Percentiles rank a stretch among this genome's conserved stretches.
Evolutionary conservation across 2,329 filamentous ascomycete genomes (phyloP).

Genomic region (Colletotrichum brevisporum): DNA sequence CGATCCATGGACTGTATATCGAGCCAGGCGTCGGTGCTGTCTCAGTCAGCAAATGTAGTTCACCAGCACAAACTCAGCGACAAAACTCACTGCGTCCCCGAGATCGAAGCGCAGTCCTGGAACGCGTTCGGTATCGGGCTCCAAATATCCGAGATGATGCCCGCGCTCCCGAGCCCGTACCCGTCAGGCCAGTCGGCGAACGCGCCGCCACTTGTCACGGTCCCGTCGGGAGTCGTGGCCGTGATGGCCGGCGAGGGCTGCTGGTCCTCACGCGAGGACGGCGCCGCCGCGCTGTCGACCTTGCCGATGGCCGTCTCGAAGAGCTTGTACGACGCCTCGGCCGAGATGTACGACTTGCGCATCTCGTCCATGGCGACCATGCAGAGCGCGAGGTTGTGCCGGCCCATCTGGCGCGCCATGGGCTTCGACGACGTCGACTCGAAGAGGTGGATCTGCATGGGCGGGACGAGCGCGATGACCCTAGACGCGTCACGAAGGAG

Average conservation of each 20-base stretch:
- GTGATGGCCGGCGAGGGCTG: constrained; percentile 9
- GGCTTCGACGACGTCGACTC: constrained; percentile 30
- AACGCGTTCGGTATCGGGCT: constrained; percentile 15
- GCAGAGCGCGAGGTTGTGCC: constrained; percentile 33
- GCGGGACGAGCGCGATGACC: constrained; percentile 28
- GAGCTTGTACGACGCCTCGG: constrained; percentile 26
- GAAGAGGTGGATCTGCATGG: constrained; percentile 38
- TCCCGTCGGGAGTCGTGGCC: not conserved
- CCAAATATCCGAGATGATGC: constrained; percentile 31
- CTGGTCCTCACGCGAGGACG: constrained; percentile 5
- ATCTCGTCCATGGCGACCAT: constrained; percentile 37
- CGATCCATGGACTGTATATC: constrained; percentile 29
- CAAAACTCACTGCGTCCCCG: constrained; percentile 27
- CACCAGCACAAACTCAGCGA: not conserved
- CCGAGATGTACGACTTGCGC: constrained; percentile 33
- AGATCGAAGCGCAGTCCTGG: constrained; percentile 4
- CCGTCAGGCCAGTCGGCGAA: constrained; percentile 23
- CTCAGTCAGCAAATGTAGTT: not conserved
- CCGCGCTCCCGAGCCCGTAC: constrained; percentile 11
- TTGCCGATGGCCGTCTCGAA: constrained; percentile 32
- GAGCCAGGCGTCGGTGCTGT: constrained; percentile 28
- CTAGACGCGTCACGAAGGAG: not conserved
- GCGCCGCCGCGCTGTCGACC: constrained; percentile 13
- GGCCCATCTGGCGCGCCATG: constrained; percentile 35
- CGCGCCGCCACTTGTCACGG: not conserved